A percentile compares a stretch with the other conserved stretches of the same genome.
phyloP scores from a whole-genome alignment of 2,329 filamentous ascomycete species.

The Colletotrichum tropicicola region DNA sequence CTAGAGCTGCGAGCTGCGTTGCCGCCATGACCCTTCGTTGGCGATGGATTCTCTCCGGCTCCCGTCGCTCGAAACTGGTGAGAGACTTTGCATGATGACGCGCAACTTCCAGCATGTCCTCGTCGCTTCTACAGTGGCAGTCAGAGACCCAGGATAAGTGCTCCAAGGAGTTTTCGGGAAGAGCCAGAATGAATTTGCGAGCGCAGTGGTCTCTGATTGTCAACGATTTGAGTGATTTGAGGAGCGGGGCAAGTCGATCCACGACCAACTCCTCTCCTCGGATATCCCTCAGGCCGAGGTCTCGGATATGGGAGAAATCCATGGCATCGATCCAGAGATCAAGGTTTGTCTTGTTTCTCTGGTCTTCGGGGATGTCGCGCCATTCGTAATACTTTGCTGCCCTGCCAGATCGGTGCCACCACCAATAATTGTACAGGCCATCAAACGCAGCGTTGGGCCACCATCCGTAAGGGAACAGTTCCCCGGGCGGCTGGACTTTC shows the following conservation, averaged over 20 bases:
- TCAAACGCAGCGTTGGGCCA: not conserved
- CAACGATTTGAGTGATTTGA: not conserved
- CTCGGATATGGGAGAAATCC: not conserved
- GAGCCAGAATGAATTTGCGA: not conserved
- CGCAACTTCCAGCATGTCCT: not conserved
- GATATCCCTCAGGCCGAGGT: not conserved
- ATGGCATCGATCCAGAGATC: not conserved
- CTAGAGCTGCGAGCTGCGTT: not conserved
- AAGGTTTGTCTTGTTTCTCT: not conserved
- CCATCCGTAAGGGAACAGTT: not conserved
- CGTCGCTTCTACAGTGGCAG: not conserved
- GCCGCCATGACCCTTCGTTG: not conserved
- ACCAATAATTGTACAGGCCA: not conserved
- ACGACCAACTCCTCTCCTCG: not conserved
- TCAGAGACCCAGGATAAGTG: not conserved
- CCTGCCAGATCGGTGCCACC: not conserved
- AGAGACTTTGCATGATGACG: not conserved
- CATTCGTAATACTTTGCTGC: not conserved
- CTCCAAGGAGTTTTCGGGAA: not conserved
- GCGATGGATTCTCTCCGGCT: not conserved
- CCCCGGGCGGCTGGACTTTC: not conserved
- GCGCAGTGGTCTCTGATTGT: not conserved
- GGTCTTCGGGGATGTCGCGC: not conserved
- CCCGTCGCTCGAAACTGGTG: not conserved
- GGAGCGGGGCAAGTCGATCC: not conserved